Base-by-base conservation (phyloP, 371 early-diverging fungal genomes). In the Apophysomyces trapeziformis region DNA sequence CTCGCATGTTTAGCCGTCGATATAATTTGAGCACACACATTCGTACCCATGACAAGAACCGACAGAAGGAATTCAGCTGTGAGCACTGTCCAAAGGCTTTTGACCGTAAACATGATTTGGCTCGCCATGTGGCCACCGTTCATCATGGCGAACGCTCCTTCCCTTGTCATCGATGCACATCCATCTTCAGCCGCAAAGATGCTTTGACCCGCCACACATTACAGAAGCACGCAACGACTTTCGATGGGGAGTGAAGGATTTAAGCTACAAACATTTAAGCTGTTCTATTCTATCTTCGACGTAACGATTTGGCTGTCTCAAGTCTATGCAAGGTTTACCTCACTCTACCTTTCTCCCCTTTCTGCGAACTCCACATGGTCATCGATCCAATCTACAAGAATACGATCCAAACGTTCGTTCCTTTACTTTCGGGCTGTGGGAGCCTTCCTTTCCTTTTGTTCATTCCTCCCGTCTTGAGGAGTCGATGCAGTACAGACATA, bases 1-100 rank as follows among this genome's bases (percentile, higher is more conserved):
- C 70, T 41, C 77, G 77, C 56, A 62, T 63, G 16, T 92, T 91
- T 61, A 84, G 85, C 12, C 83, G 93, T 45, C 82, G 82, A 21
- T 91, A 87, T 68, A 93, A 93, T 71, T 71, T 93, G 58, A 80
- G 80, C 68, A 87, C 89, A 0, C 93, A 93, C 70, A 72, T 85
- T 43, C 81, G 80, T 62, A 92, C 90, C 6, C 93, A 93, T 69
- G 82, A 92, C 68, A 85, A 85, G 26, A 64, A 79, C 11, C 80
- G 92, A 38, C 74, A 79, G 16, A 86, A 86, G 61, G 85, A 82
- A 8, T 90, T 83, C 72, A 32, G 54, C 32, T 93, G 93, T 68
- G 62, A 69, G 1, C 60, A 71, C 0, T 91, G 91, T 57, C 63
- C 58, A 12, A 84, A 81, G 58, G 63, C 76, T 4, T 91, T 90